These are phyloP conservation scores for Curvularia hawaiiensis DNA, from an alignment of 2,329 filamentous ascomycete genomes.

Conservation along the genomic window DNA sequence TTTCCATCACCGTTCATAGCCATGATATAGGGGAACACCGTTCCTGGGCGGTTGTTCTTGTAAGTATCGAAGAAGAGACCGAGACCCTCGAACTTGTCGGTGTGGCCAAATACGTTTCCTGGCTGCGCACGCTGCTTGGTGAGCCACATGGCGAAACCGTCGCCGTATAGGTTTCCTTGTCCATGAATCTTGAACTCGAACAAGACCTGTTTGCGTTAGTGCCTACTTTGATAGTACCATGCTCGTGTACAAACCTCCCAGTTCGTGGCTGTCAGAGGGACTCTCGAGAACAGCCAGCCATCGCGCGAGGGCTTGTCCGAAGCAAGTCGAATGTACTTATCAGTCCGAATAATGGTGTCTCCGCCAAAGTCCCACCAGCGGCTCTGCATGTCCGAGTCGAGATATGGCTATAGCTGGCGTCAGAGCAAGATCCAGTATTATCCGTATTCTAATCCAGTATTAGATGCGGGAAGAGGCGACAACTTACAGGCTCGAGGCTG, in stretches of 20 bases:
- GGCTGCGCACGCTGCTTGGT: conserved; percentile 85
- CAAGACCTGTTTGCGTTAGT: conserved; percentile 66
- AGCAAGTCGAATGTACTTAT: conserved; percentile 87
- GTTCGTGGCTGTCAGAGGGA: conserved; percentile 95
- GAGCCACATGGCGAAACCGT: conserved; percentile 97
- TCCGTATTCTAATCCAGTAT: not conserved
- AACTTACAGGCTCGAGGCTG: conserved; percentile 75
- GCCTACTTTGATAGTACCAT: not conserved
- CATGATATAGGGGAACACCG: conserved; percentile 97
- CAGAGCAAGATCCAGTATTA: conserved; percentile 13
- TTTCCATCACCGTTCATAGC: conserved; percentile 95
- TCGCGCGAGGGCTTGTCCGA: conserved; percentile 88
- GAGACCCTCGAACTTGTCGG: conserved; percentile 89
- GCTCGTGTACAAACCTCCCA: conserved; percentile 70
- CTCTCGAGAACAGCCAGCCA: conserved; percentile 92
- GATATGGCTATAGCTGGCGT: conserved; percentile 71
- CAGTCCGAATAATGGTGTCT: conserved; percentile 80
- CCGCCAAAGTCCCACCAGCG: conserved; percentile 99
- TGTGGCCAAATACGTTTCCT: conserved; percentile 86
- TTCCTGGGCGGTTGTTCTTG: conserved; percentile 97
- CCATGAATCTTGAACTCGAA: conserved; percentile 95
- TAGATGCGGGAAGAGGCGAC: conserved; percentile 4
- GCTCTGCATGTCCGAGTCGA: conserved; percentile 97
- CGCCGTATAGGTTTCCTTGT: conserved; percentile 86
- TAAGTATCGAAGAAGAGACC: conserved; percentile 98